Evolutionary conservation across 2,329 filamentous ascomycete genomes (phyloP).

Genomic region (Cladosporium sp.): DNA sequence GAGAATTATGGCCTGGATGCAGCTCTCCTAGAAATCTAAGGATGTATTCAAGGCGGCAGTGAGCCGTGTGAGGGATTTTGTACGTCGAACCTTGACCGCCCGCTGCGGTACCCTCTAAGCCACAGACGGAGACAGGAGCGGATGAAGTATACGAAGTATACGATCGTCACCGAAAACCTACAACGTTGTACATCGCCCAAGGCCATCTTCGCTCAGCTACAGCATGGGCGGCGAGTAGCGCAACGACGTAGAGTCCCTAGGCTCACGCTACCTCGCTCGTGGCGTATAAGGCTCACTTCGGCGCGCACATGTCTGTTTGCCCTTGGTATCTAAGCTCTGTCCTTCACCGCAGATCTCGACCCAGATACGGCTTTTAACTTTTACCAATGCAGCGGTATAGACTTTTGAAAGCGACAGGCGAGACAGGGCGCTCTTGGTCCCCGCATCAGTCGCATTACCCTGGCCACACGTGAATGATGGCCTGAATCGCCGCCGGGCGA

Average conservation of each 20-base stretch:
- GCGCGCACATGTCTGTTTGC: background rate
- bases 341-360: conserved; percentile 13
- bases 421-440: background rate
- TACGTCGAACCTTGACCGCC: background rate
- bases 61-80: background rate
- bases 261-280: background rate
- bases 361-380: conserved; percentile 4
- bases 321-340: background rate
- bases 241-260: background rate
- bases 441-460: conserved; percentile 5
- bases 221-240: background rate
- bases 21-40: background rate
- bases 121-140: background rate
- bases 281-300: background rate
- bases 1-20: background rate
- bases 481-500: conserved; percentile 3
- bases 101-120: background rate
- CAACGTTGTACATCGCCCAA: background rate
- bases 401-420: conserved; percentile 9
- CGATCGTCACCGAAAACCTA: background rate
- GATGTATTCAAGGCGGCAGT: background rate
- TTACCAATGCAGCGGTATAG: conserved; percentile 4
- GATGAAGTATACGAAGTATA: background rate
- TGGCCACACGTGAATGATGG: conserved; percentile 4
- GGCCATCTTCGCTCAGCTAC: background rate